A percentile compares a stretch with the other conserved stretches of the same genome.
Evolutionary conservation across 2,329 filamentous ascomycete genomes (phyloP).

Genomic region (Hymenoscyphus infarciens): DNA sequence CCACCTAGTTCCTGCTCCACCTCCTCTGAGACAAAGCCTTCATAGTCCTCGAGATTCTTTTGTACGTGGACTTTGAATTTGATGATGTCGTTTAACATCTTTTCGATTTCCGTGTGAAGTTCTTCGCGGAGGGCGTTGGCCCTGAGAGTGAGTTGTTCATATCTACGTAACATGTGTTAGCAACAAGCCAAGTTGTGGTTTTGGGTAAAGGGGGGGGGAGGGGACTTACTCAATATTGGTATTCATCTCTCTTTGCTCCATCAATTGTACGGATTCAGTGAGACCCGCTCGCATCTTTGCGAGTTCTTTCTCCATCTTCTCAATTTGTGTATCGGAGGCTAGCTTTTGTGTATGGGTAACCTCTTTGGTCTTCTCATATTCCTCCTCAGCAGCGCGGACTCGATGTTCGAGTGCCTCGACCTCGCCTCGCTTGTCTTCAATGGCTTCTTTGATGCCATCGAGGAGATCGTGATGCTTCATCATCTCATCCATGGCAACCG

Average conservation of each 20-base stretch:
- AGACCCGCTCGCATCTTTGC: conserved; percentile 83
- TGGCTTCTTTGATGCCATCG: conserved; percentile 91
- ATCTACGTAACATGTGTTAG: too few species aligned
- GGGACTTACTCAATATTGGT: conserved; percentile 81
- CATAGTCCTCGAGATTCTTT: conserved; percentile 87
- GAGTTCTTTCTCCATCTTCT: conserved; percentile 98
- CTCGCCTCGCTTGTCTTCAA: conserved; percentile 91
- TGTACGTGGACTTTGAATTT: conserved; percentile 98
- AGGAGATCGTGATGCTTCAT: conserved; percentile 93
- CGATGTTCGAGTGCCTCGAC: conserved; percentile 89
- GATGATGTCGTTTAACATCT: conserved; percentile 94
- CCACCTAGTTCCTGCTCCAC: conserved; percentile 76
- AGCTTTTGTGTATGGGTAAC: conserved; percentile 80
- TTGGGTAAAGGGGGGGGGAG: neutral
- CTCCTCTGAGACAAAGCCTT: conserved; percentile 88
- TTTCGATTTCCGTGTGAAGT: conserved; percentile 94
- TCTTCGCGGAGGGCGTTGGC: conserved; percentile 88
- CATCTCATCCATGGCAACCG: conserved; percentile 78
- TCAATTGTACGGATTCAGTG: conserved; percentile 80
- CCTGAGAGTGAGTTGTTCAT: conserved; percentile 84
- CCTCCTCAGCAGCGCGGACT: conserved; percentile 82
- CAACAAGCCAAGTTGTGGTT: too few species aligned
- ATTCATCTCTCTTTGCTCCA: conserved; percentile 95
- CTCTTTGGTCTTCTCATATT: conserved; percentile 92
- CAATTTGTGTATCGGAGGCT: conserved; percentile 87